Evolutionary conservation across 2,329 filamentous ascomycete genomes (phyloP).

Genomic region (Aspergillus aculeatinus): DNA sequence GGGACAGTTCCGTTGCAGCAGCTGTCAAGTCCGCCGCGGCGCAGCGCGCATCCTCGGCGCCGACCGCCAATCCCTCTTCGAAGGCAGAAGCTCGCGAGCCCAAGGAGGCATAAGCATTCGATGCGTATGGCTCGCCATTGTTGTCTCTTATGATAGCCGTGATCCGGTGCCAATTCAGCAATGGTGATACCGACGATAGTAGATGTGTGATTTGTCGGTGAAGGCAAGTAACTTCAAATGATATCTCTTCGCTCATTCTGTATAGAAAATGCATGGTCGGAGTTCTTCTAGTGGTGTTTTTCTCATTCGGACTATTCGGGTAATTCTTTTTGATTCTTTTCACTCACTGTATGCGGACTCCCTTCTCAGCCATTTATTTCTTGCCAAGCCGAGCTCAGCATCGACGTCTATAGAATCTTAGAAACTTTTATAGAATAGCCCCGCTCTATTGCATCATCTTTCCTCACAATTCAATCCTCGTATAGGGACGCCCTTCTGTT

Average conservation of each 20-base stretch:
- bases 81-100: not conserved
- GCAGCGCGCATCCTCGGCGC: not conserved
- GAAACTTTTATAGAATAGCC: not conserved
- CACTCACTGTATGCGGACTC: not conserved
- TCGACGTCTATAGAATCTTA: not conserved
- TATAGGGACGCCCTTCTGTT: no score
- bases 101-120: not conserved
- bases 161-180: not conserved
- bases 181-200: not conserved
- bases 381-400: not conserved
- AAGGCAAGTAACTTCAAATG: not conserved
- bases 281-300: not conserved
- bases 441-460: not conserved
- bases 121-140: not conserved
- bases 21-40: constrained; percentile 11
- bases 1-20: constrained; percentile 28
- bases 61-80: not conserved
- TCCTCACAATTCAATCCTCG: no score
- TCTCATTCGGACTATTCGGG: not conserved
- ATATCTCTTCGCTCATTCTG: not conserved
- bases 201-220: not conserved
- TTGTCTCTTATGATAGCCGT: not conserved
- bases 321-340: not conserved
- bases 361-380: not conserved
- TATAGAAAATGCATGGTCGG: constrained; percentile 6